These are phyloP conservation scores for Coemansia sp. DNA, from an alignment of 192 early-diverging fungal species.

Conservation along the genomic window DNA sequence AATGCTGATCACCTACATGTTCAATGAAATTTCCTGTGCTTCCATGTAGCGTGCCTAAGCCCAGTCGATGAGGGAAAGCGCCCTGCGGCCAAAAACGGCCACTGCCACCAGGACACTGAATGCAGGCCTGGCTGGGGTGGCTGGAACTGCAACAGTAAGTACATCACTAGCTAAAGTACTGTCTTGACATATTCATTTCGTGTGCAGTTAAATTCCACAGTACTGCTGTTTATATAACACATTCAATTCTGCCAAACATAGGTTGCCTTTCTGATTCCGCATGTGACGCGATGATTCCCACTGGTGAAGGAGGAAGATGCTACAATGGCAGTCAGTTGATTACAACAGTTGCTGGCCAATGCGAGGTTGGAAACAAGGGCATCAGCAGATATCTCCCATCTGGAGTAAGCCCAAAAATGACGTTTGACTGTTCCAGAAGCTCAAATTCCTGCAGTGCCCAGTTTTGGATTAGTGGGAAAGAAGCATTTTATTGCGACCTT, in stretches of 20 bases:
- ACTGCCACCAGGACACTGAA: constrained; percentile 60
- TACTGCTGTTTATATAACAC: background rate
- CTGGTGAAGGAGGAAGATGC: constrained; percentile 71
- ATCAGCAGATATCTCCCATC: constrained; percentile 52
- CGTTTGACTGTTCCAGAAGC: constrained; percentile 66
- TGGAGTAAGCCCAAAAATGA: constrained; percentile 74
- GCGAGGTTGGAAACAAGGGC: constrained; percentile 70
- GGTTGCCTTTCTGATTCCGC: constrained; percentile 66
- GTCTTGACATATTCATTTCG: background rate
- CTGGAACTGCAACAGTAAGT: constrained; percentile 85
- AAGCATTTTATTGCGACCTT: constrained; percentile 90
- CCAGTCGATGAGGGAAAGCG: constrained; percentile 66
- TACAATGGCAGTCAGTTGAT: constrained; percentile 73
- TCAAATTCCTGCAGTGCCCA: constrained; percentile 69
- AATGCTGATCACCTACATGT: background rate
- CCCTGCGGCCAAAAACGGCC: constrained; percentile 53
- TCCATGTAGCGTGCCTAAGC: constrained; percentile 67
- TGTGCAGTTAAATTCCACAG: background rate
- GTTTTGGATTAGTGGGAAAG: constrained; percentile 83
- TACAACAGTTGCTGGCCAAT: constrained; percentile 68
- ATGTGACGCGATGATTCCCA: constrained; percentile 67
- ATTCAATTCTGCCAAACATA: background rate
- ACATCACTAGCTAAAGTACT: background rate
- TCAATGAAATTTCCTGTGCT: background rate
- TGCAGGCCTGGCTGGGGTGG: constrained; percentile 89